Percentiles rank a stretch among this genome's conserved stretches.
phyloP scores from a whole-genome alignment of 768 basidiomycete genomes.

The Lyophyllum decastes region DNA sequence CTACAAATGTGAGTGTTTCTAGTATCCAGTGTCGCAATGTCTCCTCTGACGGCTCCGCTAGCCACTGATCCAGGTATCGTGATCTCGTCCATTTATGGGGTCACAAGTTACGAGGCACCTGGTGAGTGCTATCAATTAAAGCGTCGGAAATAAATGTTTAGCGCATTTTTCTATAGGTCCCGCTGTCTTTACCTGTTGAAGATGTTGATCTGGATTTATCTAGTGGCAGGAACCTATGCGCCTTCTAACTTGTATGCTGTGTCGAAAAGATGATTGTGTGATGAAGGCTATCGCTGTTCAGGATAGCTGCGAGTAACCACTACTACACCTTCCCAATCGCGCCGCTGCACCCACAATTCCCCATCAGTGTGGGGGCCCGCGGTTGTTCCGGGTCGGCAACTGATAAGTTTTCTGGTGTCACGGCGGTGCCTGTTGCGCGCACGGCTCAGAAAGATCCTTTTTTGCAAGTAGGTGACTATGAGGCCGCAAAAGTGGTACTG shows the following conservation, averaged over 20 bases:
- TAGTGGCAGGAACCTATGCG: neutral
- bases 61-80: constrained; percentile 32
- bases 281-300: no score
- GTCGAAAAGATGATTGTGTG: neutral
- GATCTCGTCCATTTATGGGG: constrained; percentile 27
- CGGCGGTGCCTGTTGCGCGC: no score
- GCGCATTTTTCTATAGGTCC: constrained; percentile 22
- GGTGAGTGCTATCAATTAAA: neutral
- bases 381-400: no score
- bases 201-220: neutral
- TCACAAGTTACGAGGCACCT: constrained; percentile 20
- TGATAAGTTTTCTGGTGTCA: no score
- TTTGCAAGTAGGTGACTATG: no score
- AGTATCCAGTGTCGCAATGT: neutral
- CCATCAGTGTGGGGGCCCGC: no score
- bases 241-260: neutral
- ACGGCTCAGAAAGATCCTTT: no score
- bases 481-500: no score
- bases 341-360: no score
- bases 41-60: neutral
- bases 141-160: neutral
- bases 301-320: no score
- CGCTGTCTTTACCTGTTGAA: constrained; percentile 30
- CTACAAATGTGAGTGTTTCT: neutral
- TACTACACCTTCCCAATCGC: no score